These are phyloP conservation scores for Aurifilum marmelostoma DNA, from an alignment of 2,329 filamentous ascomycete species.

Conservation along the genomic window DNA sequence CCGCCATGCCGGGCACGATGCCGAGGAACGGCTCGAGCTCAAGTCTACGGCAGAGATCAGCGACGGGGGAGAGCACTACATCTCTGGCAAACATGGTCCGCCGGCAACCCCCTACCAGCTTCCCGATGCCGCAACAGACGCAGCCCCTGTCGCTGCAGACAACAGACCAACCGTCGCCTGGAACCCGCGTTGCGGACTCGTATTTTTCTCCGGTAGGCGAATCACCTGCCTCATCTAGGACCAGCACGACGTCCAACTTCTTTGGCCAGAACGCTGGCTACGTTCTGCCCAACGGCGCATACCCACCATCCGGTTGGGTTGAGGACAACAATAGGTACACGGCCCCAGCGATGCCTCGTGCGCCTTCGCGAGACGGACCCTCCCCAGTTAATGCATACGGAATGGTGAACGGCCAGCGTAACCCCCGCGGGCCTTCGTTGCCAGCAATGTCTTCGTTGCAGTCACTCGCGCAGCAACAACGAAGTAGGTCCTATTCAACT, in stretches of 20 bases:
- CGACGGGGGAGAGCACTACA: slow-evolving; percentile 70
- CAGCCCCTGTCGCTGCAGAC: slow-evolving; percentile 71
- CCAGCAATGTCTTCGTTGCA: slow-evolving; percentile 61
- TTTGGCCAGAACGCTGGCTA: slow-evolving; percentile 58
- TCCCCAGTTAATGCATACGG: slow-evolving; percentile 66
- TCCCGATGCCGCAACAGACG: slow-evolving; percentile 62
- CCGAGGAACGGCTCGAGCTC: slow-evolving; percentile 73
- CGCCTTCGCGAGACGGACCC: slow-evolving; percentile 75
- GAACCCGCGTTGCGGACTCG: slow-evolving; percentile 69
- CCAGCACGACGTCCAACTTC: slow-evolving; percentile 75
- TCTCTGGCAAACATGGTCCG: slow-evolving; percentile 61
- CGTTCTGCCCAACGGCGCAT: slow-evolving; percentile 75
- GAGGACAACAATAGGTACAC: slow-evolving; percentile 83
- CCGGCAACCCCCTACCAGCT: slow-evolving; percentile 67
- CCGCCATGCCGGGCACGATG: slow-evolving; percentile 45
- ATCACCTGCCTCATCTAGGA: slow-evolving; percentile 74
- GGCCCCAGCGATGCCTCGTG: slow-evolving; percentile 81
- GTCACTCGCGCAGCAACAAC: slow-evolving; percentile 59
- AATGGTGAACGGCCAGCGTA: slow-evolving; percentile 59
- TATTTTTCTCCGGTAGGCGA: slow-evolving; percentile 92
- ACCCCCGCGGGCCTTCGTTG: slow-evolving; percentile 76
- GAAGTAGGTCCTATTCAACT: slow-evolving; percentile 90
- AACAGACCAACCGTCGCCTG: slow-evolving; percentile 57
- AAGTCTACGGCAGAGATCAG: slow-evolving; percentile 75
- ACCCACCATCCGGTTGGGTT: slow-evolving; percentile 69